Base-by-base conservation (phyloP, 352 stramenopile genomes). In the Albugo laibachii region DNA sequence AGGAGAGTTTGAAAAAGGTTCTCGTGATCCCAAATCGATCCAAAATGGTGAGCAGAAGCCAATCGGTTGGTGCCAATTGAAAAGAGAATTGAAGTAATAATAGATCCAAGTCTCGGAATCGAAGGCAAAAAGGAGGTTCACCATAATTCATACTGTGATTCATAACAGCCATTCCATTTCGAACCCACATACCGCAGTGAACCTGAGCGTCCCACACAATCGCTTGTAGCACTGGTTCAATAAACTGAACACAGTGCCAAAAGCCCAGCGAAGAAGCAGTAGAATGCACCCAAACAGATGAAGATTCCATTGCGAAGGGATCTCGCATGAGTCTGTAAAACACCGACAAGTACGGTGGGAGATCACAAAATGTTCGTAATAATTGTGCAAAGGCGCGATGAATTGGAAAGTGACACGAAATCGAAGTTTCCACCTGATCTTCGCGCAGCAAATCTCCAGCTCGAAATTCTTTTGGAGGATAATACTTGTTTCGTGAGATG, bases 81-180 rank as follows among this genome's bases (percentile, higher is more conserved):
- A 87, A 77, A 13, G 69, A 71, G 43, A 86, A 84, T 49, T 92
- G 78, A 13, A 88, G 45, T 37, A 86, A 53, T 11, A 92, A 55
- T 45, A 92, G 60, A 52, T 92, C 78, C 8, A 88, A 55, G 56
- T 92, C 75, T 36, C 78, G 75, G 34, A 92, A 88, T 10, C 73
- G 63, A 45, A 77, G 62, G 51, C 78, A 92, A 50, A 86, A 92
- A 14, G 74, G 74, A n/a, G 78, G 78, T 42, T 92, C 78, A 11
- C 75, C 78, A 50, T 92, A 92, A 52, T 92, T 92, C 73, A 92
- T 88, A 43, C 75, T 92, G 52, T 92, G 78, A 48, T 86, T 92
- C 21, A 87, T 65, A 36, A 92, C 72, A 5, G 73, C 80, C 53
- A 81, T 73, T 1, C 78, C 78, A 50, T 92, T 92, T 27, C 78